Evolutionary conservation across 106 monocot genomes (phyloP), one percentile per base, ranked within the genome.

Genomic region (Xerophyta viscosa): DNA sequence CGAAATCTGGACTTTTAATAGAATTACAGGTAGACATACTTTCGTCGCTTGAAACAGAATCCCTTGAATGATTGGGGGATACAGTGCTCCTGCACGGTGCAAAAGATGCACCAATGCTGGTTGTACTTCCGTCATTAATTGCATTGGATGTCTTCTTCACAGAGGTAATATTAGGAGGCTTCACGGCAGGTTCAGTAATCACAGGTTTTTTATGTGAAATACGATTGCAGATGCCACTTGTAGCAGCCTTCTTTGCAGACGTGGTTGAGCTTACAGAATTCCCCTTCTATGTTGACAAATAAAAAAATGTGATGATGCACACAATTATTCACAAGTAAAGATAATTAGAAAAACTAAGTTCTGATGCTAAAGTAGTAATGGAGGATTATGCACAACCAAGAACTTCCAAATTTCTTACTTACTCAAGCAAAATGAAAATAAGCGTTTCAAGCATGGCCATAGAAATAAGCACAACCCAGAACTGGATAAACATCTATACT

Each of bases 11-110:
- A 48, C 94, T 94, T 46, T 74, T 94, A 68, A 94, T 72, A 0
- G 88, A 94, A 63, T 81, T 80, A 53, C 81, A 84, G 7, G 68
- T 94, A 15, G 94, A 94, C 83, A 88, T 84, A 24, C 71, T 78
- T 48, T 87, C 93, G 64, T 87, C 79, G 20, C 63, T 23, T 9
- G 91, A 92, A 29, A 76, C 57, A 24, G 80, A 80, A 61, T 72
- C 73, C 22, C 46, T 55, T 1, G 80, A 90, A 17, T 18, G 47
- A 52, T n/a, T 29, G 37, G 84, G 84, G 2, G 80, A 72, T 30
- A 52, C 15, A 28, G 20, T 45, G 29, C 14, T 46, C 43, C 54
- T 72, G 72, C 83, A 88, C 22, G 77, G 83, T 54, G 49, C 69
- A 46, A 69, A 61, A 54, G 53, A 48, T 13, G 61, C 24, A 64